Base-by-base conservation (phyloP, 2,329 filamentous ascomycete genomes). In the Corinectria fuckeliana region DNA sequence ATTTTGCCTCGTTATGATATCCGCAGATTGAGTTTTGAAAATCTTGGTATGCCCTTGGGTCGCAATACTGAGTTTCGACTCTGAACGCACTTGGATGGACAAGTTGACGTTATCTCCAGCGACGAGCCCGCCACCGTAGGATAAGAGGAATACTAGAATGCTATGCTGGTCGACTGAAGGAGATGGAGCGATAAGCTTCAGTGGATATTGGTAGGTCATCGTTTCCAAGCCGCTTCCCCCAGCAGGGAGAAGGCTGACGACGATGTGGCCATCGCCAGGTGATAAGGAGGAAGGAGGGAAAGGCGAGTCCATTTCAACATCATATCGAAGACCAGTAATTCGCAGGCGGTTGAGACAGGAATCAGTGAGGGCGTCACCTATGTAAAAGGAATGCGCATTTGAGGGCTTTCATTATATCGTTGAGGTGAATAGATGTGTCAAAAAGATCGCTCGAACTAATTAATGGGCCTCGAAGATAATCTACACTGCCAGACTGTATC, bases 81-180 rank as follows among this genome's bases (percentile, higher is more conserved):
- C 77, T 3, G 81, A 68, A 10, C 86, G 85, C 47, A 97, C 81
- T 9, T 84, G 82, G 61, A 97, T 84, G 18, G 81, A 80, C 23
- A 99, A 85, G 70, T 89, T 82, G 74, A 98, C 89, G 64, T 85
- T 82, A 75, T 99, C 95, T 39, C 93, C 93, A 11, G 90, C 91
- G 2, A 99, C 91, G 13, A 99, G 86, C 2, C 95, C 95, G 41
- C 95, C 95, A 49, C 95, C 95, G 73, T 98, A 99, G 1, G 93
- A 97, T 48, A 99, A 84, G 34, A 98, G 83, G 73, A 97, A 98
- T 38, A 97, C 88, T 28, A 95, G 86, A 8, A 93, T 84, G 56
- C 91, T 91, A 64, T 84, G 82, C 56, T 88, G 83, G 38, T 85
- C 80, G 47, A 84, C 82, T 5, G 88, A 81, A 10, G 90, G 86